Evolutionary conservation across 768 basidiomycete genomes (phyloP).

Genomic region (Termitomyces sp.): DNA sequence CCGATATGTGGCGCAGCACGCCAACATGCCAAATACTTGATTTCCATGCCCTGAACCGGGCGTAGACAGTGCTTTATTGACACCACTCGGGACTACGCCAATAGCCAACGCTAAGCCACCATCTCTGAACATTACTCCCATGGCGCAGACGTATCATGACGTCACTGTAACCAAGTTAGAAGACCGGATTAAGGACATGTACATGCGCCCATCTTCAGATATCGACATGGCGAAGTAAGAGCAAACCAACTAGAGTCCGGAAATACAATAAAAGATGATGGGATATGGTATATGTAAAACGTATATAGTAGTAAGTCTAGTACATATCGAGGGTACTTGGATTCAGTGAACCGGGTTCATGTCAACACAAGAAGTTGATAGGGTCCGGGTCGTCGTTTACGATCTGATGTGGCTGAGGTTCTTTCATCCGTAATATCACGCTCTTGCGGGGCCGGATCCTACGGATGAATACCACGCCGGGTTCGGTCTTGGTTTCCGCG

Average conservation of each 20-base stretch:
- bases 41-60: no score
- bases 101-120: no score
- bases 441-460: not conserved
- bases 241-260: not conserved
- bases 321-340: not conserved
- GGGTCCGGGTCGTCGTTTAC: constrained; percentile 1
- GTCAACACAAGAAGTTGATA: not conserved
- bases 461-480: not conserved
- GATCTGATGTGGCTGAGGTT: not conserved
- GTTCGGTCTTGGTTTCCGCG: not conserved
- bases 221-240: no score
- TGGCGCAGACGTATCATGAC: no score
- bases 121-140: no score
- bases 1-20: no score
- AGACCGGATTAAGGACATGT: no score
- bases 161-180: no score
- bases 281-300: not conserved
- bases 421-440: not conserved
- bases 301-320: not conserved
- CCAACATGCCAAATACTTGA: no score
- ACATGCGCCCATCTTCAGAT: not conserved
- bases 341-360: not conserved
- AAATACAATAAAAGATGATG: not conserved
- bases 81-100: no score
- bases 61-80: no score